These are phyloP conservation scores for Raphanus hybrid DNA, from an alignment of 441 rosid genomes.

Conservation along the genomic window DNA sequence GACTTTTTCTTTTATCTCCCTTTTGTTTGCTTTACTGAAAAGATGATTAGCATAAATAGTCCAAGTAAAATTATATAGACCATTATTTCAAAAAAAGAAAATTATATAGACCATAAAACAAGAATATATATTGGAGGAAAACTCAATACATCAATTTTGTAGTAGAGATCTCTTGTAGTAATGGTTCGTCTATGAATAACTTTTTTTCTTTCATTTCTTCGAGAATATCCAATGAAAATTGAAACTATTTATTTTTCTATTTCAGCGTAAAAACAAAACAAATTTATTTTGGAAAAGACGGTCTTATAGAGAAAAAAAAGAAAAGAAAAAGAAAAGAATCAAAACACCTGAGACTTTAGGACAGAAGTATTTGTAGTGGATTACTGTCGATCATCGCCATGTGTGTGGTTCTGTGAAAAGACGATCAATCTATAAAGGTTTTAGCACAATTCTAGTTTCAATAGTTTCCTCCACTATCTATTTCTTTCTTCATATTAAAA, in stretches of 20 bases:
- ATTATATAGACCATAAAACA: not conserved
- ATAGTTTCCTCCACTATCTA: constrained; percentile 43
- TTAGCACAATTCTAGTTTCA: constrained; percentile 33
- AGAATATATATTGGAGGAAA: not conserved
- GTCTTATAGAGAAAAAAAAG: not conserved
- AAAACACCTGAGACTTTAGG: constrained; percentile 50
- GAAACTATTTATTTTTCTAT: not conserved
- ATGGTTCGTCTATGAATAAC: not conserved
- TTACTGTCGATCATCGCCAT: constrained; percentile 30
- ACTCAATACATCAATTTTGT: not conserved
- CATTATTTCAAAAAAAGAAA: too few relatives aligned
- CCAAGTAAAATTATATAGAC: not conserved
- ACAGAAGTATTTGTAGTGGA: constrained; percentile 39
- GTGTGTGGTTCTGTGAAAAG: constrained; percentile 44
- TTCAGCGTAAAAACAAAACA: not conserved
- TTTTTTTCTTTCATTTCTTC: not conserved
- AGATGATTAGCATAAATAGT: constrained; percentile 30
- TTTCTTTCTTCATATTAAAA: constrained; percentile 5
- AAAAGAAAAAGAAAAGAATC: not conserved
- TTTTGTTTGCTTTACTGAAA: constrained; percentile 29
- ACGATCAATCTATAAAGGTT: constrained; percentile 41
- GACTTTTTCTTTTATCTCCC: constrained; percentile 16
- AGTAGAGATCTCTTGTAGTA: not conserved
- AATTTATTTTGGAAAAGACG: not conserved
- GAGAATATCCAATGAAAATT: not conserved